Percentiles rank a stretch among this genome's conserved stretches.
Conservation (phyloP, 495 filamentous ascomycete species). For the Aspergillus olivimuriae region DNA sequence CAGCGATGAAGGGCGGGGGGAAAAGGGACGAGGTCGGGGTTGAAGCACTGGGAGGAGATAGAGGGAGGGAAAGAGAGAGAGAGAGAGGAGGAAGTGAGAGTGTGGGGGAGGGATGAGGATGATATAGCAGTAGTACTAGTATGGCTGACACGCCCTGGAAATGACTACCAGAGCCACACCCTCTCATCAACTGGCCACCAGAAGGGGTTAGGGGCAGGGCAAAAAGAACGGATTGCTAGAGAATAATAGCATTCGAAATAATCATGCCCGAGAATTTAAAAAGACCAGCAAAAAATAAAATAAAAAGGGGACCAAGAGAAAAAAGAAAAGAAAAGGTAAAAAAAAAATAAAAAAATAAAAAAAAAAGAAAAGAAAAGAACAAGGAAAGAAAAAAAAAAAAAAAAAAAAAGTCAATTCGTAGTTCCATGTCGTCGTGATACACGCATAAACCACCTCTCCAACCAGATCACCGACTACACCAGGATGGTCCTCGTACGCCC, state of each 20-base stretch:
- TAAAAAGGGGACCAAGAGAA: conserved; percentile 5
- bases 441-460: too few relatives aligned
- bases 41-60: not conserved
- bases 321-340: conserved; percentile 7
- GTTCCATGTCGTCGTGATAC: too few relatives aligned
- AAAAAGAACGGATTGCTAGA: not conserved
- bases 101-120: not conserved
- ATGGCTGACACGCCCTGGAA: too few relatives aligned
- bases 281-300: conserved; percentile 3
- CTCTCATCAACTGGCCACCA: too few relatives aligned
- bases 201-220: too few relatives aligned
- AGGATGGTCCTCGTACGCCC: not conserved
- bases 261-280: conserved; percentile 2
- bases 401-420: not conserved
- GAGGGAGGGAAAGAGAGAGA: not conserved
- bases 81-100: not conserved
- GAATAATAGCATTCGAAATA: conserved; percentile 6
- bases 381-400: too few relatives aligned
- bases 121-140: too few relatives aligned
- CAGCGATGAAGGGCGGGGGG: not conserved
- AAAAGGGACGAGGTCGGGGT: not conserved
- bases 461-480: not conserved
- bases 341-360: conserved; percentile 13
- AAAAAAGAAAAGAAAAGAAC: conserved; percentile 4
- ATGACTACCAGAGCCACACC: too few relatives aligned